Base-by-base conservation (phyloP, 108 stramenopile genomes). In the Pseudonitzschia pungens region DNA sequence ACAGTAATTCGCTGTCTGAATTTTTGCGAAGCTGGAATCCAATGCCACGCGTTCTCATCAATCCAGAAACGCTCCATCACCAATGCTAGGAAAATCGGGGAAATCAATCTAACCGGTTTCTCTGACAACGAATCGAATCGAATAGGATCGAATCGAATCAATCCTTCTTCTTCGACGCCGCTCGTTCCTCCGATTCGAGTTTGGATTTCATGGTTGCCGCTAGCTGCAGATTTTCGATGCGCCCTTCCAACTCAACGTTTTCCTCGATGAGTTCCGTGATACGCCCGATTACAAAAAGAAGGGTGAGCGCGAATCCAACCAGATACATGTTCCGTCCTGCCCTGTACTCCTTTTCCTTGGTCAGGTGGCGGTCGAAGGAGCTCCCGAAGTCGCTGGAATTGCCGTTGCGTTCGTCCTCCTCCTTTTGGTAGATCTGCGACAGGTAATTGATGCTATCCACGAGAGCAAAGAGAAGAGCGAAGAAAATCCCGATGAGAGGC, bases 241-340 rank as follows among this genome's bases (percentile, higher is more conserved):
- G 57, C 16, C 64, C 69, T 58, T 77, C 76, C 69, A 77, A 59
- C 54, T 82, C 81, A 10, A 68, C 72, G 50, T 62, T 29, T 52
- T 82, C 81, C 64, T 82, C 73, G 72, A 77, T 77, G 0, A 82
- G 64, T 18, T 74, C 62, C 11, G 65, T 60, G 26, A 82, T 70
- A 27, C 81, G 33, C 12, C 75, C 81, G 73, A 82, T 82, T 4
- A 77, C 81, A 70, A 82, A 82, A 21, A 82, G 51, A 18, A 82
- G 55, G 1, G 81, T 82, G 44, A 82, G 73, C 0, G 81, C 71
- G 71, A 82, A 81, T 10, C 76, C 81, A 5, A 73, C 43, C 64
- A 82, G 52, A 54, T 82, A 82, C 33, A 77, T 43, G 45, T 82
- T 82, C 41, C 81, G 72, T 51, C 74, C 81, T 6, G 68, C 53